Evolutionary conservation across 805 yeast genomes (phyloP), one percentile per base, ranked within the genome.

Genomic region (Kodamaea jinghongensis): DNA sequence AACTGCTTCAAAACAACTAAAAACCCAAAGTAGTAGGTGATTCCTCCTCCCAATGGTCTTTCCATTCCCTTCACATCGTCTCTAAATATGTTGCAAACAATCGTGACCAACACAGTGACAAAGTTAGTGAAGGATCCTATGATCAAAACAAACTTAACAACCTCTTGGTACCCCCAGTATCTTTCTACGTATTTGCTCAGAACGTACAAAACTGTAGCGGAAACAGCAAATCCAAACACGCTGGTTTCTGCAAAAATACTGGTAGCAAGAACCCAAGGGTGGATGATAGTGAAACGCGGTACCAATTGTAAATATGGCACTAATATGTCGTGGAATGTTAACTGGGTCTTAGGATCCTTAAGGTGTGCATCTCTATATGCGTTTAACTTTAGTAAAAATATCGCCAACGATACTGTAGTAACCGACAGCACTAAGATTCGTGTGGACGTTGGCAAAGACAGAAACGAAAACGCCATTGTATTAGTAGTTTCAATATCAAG

Each of bases 181-280:
- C 62, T 64, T 47, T 76, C 79, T 23, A 75, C 63, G 47, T 75
- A 77, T 28, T 64, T 68, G 29, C 71, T 54, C 11, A 77, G 67
- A 23, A 63, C 54, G 36, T 53, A 66, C 25, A 76, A 52, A 2
- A 73, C 51, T 2, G 55, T 38, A 3, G 58, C 44, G 0, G 78
- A 69, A 4, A 73, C 38, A 11, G 73, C 3, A 43, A 75, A 74
- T 29, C 73, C 66, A 48, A 76, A 52, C 2, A 76, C 34, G 6
- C 76, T 61, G 4, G 72, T 70, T 52, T 83, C 89, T 2, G 83
- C 76, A 54, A 82, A 80, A n/a, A 83, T 75, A 1, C 86, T 72
- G 2, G 82, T 71, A 20, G 76, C 54, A 2, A 83, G 49, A 1
- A 83, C 83, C 83, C 86, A 79, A 4, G 89, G 89, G 45, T 78